These are phyloP conservation scores for Colletotrichum siamense DNA, from an alignment of 2,329 filamentous ascomycete genomes.

Conservation along the genomic window DNA sequence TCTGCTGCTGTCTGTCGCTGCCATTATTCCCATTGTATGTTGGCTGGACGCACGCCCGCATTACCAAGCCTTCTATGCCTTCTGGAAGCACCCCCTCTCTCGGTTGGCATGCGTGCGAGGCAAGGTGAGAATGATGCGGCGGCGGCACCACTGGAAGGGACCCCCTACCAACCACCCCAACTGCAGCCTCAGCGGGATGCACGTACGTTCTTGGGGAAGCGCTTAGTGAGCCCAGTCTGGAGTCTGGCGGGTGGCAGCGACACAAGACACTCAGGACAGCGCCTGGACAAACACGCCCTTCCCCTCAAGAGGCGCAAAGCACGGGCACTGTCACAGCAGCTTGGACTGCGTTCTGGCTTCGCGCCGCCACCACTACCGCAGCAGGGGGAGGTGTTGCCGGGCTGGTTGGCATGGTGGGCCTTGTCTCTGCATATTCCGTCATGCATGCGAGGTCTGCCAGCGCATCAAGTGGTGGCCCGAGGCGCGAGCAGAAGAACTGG, in stretches of 20 bases:
- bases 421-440: conserved; percentile 62
- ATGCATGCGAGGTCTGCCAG: conserved; percentile 56
- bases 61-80: conserved; percentile 12
- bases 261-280: conserved; percentile 4
- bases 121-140: neutral
- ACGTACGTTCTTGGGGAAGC: conserved; percentile 9
- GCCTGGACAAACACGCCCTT: conserved; percentile 14
- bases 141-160: neutral
- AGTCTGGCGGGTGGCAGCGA: neutral
- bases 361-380: conserved; percentile 26
- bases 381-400: conserved; percentile 33
- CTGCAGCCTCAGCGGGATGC: conserved; percentile 4
- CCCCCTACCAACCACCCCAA: conserved; percentile 8
- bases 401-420: conserved; percentile 50
- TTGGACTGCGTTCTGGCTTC: conserved; percentile 28
- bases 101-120: neutral
- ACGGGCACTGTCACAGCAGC: conserved; percentile 27
- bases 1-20: neutral
- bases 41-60: neutral
- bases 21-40: neutral
- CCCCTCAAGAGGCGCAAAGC: conserved; percentile 13
- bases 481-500: conserved; percentile 40
- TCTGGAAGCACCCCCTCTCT: conserved; percentile 11
- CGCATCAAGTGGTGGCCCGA: conserved; percentile 54
- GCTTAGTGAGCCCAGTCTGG: conserved; percentile 17